Evolutionary conservation across 192 early-diverging fungal genomes (phyloP).

Genomic region (Coemansia sp.): DNA sequence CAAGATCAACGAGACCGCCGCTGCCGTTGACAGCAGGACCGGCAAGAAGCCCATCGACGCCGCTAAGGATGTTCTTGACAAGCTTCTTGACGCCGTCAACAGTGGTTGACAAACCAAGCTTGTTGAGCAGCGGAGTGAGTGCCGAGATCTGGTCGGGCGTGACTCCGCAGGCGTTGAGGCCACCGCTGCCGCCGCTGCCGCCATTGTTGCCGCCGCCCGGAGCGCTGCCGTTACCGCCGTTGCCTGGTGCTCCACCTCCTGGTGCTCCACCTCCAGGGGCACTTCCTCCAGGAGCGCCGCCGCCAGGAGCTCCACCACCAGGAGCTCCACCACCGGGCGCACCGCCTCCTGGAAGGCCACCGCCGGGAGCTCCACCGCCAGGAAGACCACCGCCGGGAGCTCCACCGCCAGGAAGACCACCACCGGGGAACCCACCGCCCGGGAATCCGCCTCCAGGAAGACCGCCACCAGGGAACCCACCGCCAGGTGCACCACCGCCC

Average conservation of each 20-base stretch:
- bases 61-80: constrained; percentile 34
- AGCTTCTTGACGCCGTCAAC: constrained; percentile 51
- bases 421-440: constrained; percentile 12
- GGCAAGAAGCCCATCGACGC: constrained; percentile 34
- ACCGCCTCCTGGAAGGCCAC: constrained; percentile 10
- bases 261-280: background rate
- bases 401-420: background rate
- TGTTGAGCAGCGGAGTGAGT: constrained; percentile 47
- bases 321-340: background rate
- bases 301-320: background rate
- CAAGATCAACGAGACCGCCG: constrained; percentile 31
- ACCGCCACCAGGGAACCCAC: constrained; percentile 13
- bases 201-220: background rate
- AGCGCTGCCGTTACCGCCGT: background rate
- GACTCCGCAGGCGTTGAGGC: constrained; percentile 37
- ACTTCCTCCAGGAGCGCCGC: constrained; percentile 1
- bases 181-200: constrained; percentile 10
- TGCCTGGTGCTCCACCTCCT: background rate
- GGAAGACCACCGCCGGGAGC: background rate
- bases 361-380: constrained; percentile 13
- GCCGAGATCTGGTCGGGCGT: constrained; percentile 45
- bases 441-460: constrained; percentile 13
- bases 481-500: constrained; percentile 2
- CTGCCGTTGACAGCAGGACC: constrained; percentile 32
- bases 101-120: constrained; percentile 42